Evolutionary conservation across 352 stramenopile species (phyloP), one percentile per base, ranked within the genome.

Genomic region (Globisporangium yorkense): DNA sequence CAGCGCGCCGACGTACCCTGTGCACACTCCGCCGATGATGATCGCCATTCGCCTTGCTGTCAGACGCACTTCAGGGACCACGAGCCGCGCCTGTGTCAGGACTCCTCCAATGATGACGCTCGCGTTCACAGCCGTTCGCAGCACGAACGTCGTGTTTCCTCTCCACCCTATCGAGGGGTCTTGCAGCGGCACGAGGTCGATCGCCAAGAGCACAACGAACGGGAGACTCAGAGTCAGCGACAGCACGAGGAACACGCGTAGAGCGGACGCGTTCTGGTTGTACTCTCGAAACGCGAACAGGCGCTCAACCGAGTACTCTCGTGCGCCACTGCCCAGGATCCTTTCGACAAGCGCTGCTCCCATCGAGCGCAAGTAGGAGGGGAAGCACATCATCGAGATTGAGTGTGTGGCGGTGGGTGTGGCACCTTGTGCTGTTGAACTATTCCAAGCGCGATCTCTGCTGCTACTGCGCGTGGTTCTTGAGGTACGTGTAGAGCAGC

Each of bases 401-500:
- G 24, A 27, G 24, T 27, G 24, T 27, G 24, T 27, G 24, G 24
- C 24, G 24, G 24, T 27, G 24, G 24, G 24, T 27, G 24, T 27
- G 24, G 24, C 1, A 27, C 24, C 24, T 27, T 1, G 24, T 27
- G 24, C 24, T 27, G 24, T 27, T 27, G 24, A 27, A 27, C 24
- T 27, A 27, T 27, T 27, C 24, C 24, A 27, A 27, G 24, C 24
- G 24, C 24, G 24, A 27, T 27, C 24, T 27, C 39, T 61, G 50
- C 48, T 73, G 72, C 41, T 71, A 58, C 58, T 86, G 66, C 47
- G 83, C 75, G 65, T 89, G 68, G 45, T 88, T 73, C 70, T 94
- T 90, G 51, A 96, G 58, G 63, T 91, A 94, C 47, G 68, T 89
- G 67, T 86, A 92, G 27, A 96, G 74, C 58, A 96, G 47, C 61